Base-by-base conservation (phyloP, 1,284 basidiomycete species). In the Fomes fomentarius region DNA sequence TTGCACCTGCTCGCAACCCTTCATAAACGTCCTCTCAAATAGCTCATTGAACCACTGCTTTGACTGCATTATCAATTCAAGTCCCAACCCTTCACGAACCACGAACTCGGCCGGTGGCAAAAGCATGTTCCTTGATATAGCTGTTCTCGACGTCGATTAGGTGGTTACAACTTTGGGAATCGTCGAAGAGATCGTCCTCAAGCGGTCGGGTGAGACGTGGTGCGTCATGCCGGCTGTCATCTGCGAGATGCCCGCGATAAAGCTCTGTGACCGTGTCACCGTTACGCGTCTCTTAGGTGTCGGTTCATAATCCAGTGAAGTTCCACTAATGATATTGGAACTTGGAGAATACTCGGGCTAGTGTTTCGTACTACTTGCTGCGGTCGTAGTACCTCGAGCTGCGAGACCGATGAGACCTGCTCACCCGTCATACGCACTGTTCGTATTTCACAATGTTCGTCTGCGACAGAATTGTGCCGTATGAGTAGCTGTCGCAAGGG, bases 161-260 rank as follows among this genome's bases (percentile, higher is more conserved):
- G 44, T 83, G 63, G 66, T 87, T 12, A 79, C 59, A 3, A 93
- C 79, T 59, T 82, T 82, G 10, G 82, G 78, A 14, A 94, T 79
- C 3, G 72, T 72, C 0, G 68, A 65, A 2, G 85, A 81, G 43
- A 95, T 84, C 31, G 64, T 64, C 5, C 69, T 68, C 12, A 94
- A 77, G 1, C 82, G 79, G 0, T 76, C 77, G 0, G 80, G 73
- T 2, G 77, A 69, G 49, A 94, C 84, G 50, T 79, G 66, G 66
- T 95, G 93, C 0, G 86, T 88, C 3, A n/a, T 56, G 0, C 71
- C 89, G 0, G 93, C 91, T 5, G 73, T 76, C 80, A n/a, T n/a
- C n/a, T n/a, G n/a, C n/a, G n/a, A n/a, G n/a, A 92, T 86, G 67
- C 95, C 93, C 2, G 87, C 90, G 2, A 94, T 62, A 33, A 85